These are phyloP conservation scores for Paramecium tetraurelia DNA, from an alignment of 73 alveolate genomes.

Conservation along the genomic window DNA sequence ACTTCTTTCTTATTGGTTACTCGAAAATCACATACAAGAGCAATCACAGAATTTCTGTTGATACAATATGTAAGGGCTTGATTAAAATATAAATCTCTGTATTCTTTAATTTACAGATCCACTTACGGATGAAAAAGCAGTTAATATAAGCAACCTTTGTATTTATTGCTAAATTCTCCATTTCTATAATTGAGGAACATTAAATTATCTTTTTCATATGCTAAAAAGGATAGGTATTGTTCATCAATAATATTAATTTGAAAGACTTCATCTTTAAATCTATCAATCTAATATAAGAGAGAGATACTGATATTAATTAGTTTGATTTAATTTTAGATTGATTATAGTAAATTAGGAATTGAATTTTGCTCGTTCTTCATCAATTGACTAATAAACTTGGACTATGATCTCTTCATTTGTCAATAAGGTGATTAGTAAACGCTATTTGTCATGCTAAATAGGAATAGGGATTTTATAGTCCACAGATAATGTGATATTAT, in stretches of 20 bases:
- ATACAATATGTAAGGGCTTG: neutral
- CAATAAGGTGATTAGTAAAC: neutral
- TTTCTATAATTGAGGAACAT: neutral
- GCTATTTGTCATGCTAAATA: neutral
- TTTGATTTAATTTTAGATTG: neutral
- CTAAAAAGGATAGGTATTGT: neutral
- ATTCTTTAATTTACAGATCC: neutral
- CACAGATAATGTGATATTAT: neutral
- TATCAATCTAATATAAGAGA: neutral
- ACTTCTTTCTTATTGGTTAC: neutral
- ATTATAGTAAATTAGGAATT: neutral
- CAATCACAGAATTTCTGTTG: neutral
- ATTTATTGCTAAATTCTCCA: neutral
- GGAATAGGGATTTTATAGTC: neutral
- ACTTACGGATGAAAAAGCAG: neutral
- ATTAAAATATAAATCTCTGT: neutral
- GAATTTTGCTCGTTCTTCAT: neutral
- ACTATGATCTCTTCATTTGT: neutral
- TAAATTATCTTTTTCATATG: neutral
- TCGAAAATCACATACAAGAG: neutral
- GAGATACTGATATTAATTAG: neutral
- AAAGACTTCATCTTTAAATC: neutral
- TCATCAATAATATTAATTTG: neutral
- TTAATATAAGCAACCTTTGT: neutral
- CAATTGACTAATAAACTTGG: neutral